A percentile compares a stretch with the other conserved stretches of the same genome.
These are phyloP conservation scores for Cyclotella sp. DNA, from an alignment of 108 stramenopile genomes.

Conservation along the genomic window DNA sequence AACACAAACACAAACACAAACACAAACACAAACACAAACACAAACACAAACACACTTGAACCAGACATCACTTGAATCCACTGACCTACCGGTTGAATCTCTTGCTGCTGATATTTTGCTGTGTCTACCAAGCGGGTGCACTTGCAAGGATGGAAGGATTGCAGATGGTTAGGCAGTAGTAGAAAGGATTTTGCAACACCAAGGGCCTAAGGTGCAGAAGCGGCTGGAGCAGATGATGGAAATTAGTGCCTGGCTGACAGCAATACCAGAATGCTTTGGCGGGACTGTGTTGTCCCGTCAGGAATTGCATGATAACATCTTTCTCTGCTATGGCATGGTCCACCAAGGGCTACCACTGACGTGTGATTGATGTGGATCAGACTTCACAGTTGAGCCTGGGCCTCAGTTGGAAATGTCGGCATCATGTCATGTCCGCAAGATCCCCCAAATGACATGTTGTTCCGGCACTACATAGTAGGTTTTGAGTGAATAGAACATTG, in stretches of 20 bases:
- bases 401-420: too few relatives aligned
- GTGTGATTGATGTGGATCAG: constrained; percentile 37
- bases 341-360: background rate
- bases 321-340: constrained; percentile 21
- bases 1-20: too few relatives aligned
- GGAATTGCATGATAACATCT: constrained; percentile 33
- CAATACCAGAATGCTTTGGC: background rate
- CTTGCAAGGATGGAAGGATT: background rate
- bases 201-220: background rate
- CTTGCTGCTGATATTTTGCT: background rate
- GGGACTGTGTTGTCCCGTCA: constrained; percentile 22
- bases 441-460: too few relatives aligned
- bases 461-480: too few relatives aligned
- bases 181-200: background rate
- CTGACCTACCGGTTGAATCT: background rate
- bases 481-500: too few relatives aligned
- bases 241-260: background rate
- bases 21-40: too few relatives aligned
- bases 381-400: constrained; percentile 31
- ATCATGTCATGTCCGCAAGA: too few relatives aligned
- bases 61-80: background rate
- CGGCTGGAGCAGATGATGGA: background rate
- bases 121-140: background rate
- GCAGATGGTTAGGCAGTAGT: background rate
- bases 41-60: too few relatives aligned